phyloP scores from a whole-genome alignment of 2,329 filamentous ascomycete genomes.

The Falciphora oryzae region DNA sequence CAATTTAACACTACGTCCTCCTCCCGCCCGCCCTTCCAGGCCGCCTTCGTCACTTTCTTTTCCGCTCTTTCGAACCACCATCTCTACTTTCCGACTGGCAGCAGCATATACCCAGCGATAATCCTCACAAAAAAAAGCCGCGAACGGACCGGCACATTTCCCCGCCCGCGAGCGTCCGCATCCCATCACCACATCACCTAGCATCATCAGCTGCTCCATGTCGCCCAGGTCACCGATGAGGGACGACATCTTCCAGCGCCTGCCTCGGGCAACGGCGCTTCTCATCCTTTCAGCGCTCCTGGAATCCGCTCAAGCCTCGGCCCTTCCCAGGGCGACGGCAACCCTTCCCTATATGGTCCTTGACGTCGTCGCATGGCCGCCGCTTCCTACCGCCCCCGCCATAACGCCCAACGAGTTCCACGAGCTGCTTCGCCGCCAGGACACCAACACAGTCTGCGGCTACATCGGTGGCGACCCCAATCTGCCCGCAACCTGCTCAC shows the following conservation, averaged over 20 bases:
- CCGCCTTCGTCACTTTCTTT: neutral
- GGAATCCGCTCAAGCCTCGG: conserved; percentile 21
- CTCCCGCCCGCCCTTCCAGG: neutral
- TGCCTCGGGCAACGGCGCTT: conserved; percentile 25
- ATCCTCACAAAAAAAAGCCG: neutral
- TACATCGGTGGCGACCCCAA: conserved; percentile 47
- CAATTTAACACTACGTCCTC: neutral
- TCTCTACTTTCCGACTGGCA: neutral
- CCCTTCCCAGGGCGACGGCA: conserved; percentile 18
- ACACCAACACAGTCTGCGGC: conserved; percentile 50
- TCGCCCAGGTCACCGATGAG: conserved; percentile 8
- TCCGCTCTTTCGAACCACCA: neutral
- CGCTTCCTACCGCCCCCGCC: conserved; percentile 35
- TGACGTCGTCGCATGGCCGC: conserved; percentile 27
- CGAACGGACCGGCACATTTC: neutral
- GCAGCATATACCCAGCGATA: neutral
- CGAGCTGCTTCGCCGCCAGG: conserved; percentile 33
- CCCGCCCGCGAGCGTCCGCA: neutral
- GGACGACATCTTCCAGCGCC: conserved; percentile 20
- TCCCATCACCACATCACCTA: neutral
- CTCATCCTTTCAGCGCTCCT: conserved; percentile 23
- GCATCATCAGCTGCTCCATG: neutral
- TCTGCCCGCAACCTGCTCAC: conserved; percentile 50
- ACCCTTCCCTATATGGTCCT: conserved; percentile 25
- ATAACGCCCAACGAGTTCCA: conserved; percentile 27